A percentile compares a stretch with the other conserved stretches of the same genome.
These are phyloP conservation scores for Periconia sp. DNA, from an alignment of 2,329 filamentous ascomycete genomes.

Conservation along the genomic window DNA sequence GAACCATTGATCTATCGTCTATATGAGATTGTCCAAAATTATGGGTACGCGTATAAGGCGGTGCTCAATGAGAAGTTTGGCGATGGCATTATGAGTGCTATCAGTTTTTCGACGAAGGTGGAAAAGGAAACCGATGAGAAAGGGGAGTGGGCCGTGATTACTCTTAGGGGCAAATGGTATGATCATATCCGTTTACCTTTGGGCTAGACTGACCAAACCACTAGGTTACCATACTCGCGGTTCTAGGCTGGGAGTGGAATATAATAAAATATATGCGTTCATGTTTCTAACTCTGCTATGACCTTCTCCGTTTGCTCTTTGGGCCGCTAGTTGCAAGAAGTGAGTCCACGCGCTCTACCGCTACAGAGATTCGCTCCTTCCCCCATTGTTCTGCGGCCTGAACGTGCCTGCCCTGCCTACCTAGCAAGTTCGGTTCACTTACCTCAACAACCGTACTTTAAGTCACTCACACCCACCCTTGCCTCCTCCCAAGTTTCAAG, in stretches of 20 bases:
- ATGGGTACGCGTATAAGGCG: slow-evolving; percentile 95
- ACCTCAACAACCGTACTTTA: too few relatives aligned
- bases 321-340: too few relatives aligned
- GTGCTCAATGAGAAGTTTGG: slow-evolving; percentile 88
- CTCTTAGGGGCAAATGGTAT: slow-evolving; percentile 82
- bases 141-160: slow-evolving; percentile 87
- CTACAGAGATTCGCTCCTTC: slow-evolving; percentile 4
- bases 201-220: background rate
- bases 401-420: too few relatives aligned
- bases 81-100: slow-evolving; percentile 93
- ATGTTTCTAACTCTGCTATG: too few relatives aligned
- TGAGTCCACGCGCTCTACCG: too few relatives aligned
- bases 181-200: slow-evolving; percentile 29
- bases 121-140: slow-evolving; percentile 91
- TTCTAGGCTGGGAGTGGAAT: slow-evolving; percentile 46
- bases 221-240: slow-evolving; percentile 56
- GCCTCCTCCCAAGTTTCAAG: too few relatives aligned
- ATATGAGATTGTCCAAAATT: slow-evolving; percentile 96
- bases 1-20: slow-evolving; percentile 89
- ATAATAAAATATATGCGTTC: too few relatives aligned
- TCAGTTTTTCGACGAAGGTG: slow-evolving; percentile 86
- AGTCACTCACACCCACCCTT: too few relatives aligned
- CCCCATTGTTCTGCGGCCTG: too few relatives aligned
- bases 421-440: too few relatives aligned
- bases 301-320: background rate